These are phyloP conservation scores for Aspergillus melleus DNA, from an alignment of 2,329 filamentous ascomycete genomes.

Conservation along the genomic window DNA sequence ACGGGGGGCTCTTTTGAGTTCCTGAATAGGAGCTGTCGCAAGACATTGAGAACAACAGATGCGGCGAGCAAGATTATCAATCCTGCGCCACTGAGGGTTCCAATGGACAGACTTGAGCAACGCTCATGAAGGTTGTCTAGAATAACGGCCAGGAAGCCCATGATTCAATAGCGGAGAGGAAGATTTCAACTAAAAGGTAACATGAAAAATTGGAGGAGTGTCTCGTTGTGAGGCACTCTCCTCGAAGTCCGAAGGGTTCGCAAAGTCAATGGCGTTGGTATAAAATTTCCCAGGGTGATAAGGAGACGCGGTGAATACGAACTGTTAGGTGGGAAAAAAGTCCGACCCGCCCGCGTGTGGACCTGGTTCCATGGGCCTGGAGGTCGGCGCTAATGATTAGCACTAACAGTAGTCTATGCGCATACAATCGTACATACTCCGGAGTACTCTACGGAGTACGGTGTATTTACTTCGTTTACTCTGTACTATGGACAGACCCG, in stretches of 20 bases:
- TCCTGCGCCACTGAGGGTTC: slow-evolving; percentile 46
- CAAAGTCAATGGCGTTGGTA: too few relatives aligned
- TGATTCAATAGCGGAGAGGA: slow-evolving; percentile 25
- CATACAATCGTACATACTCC: too few relatives aligned
- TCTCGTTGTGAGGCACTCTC: slow-evolving; percentile 12
- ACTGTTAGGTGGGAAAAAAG: too few relatives aligned
- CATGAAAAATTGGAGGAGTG: slow-evolving; percentile 6
- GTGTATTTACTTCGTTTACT: too few relatives aligned
- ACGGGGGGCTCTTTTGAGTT: slow-evolving; percentile 75
- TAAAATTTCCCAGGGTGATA: too few relatives aligned
- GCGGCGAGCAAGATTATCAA: slow-evolving; percentile 52
- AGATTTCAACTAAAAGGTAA: not conserved
- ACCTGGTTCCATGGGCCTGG: too few relatives aligned
- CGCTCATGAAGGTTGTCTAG: slow-evolving; percentile 47
- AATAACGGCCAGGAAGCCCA: slow-evolving; percentile 54
- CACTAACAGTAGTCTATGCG: too few relatives aligned
- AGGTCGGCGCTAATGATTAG: too few relatives aligned
- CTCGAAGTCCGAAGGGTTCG: not conserved
- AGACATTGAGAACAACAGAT: slow-evolving; percentile 73
- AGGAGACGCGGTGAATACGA: too few relatives aligned
- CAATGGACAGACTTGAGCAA: slow-evolving; percentile 48
- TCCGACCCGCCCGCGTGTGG: too few relatives aligned
- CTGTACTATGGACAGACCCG: too few relatives aligned
- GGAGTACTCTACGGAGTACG: too few relatives aligned
- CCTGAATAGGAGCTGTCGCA: slow-evolving; percentile 75